phyloP scores from a whole-genome alignment of 2,329 filamentous ascomycete genomes.

The Beauveria scarabaeidicola region DNA sequence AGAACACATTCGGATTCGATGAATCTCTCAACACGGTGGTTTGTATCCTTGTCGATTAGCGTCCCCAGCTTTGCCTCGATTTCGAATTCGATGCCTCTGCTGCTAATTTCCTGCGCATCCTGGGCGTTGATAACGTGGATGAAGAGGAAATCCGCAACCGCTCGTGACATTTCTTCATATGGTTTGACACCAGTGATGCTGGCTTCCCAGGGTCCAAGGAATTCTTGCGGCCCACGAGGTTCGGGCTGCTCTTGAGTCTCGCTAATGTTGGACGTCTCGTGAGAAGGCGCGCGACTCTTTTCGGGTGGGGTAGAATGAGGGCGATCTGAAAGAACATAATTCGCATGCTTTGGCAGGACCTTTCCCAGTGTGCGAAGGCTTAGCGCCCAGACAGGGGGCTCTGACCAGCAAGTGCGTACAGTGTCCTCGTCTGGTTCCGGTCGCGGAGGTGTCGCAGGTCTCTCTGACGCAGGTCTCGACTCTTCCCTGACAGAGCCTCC shows the following conservation, averaged over 20 bases:
- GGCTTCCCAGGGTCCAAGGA: constrained; percentile 53
- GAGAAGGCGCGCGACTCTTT: constrained; percentile 16
- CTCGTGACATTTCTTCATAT: constrained; percentile 64
- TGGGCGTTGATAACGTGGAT: constrained; percentile 57
- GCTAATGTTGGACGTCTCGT: too few species aligned
- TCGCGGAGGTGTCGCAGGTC: not conserved
- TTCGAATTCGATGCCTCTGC: constrained; percentile 68
- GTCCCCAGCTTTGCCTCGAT: constrained; percentile 91
- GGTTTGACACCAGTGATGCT: constrained; percentile 63
- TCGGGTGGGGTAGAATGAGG: constrained; percentile 26
- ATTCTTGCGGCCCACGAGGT: constrained; percentile 21
- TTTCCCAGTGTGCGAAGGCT: constrained; percentile 27
- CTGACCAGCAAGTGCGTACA: constrained; percentile 29
- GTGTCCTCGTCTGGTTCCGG: not conserved
- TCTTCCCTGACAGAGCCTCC: not conserved
- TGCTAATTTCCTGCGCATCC: constrained; percentile 55
- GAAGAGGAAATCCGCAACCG: constrained; percentile 76
- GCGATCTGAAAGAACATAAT: constrained; percentile 37
- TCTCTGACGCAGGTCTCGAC: constrained; percentile 21
- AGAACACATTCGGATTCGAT: constrained; percentile 65
- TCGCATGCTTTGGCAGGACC: constrained; percentile 32
- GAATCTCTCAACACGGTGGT: constrained; percentile 58
- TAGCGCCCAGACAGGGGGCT: constrained; percentile 42
- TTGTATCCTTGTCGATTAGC: constrained; percentile 64
- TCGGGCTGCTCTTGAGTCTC: constrained; percentile 13